Evolutionary conservation across 257 asterid genomes (phyloP).

Genomic region (Linaria vulgaris): DNA sequence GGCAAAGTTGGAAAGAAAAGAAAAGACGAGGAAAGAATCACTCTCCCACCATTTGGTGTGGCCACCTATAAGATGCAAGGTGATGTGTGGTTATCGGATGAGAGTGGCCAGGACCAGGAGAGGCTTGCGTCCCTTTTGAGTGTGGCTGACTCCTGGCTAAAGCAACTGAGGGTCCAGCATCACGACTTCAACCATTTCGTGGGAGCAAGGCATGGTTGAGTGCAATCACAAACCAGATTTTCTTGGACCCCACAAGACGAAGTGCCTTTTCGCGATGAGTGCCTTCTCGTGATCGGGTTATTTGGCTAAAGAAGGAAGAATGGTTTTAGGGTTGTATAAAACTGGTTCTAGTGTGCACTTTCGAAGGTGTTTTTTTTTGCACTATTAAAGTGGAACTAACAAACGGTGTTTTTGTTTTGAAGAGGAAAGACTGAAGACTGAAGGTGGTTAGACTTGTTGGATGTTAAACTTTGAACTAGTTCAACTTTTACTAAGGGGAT

Average conservation of each 20-base stretch:
- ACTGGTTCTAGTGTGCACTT: conserved; percentile 15
- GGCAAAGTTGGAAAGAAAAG: conserved; percentile 31
- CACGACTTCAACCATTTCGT: conserved; percentile 91
- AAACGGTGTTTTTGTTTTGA: background rate
- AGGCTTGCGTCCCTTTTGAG: conserved; percentile 61
- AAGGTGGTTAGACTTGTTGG: conserved; percentile 12
- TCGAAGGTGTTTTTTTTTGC: conserved; percentile 17
- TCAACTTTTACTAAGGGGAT: conserved; percentile 2
- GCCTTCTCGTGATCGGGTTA: conserved; percentile 9
- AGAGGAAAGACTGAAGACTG: conserved; percentile 19
- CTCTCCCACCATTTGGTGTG: conserved; percentile 77
- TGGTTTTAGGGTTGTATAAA: conserved; percentile 26
- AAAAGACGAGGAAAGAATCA: conserved; percentile 33
- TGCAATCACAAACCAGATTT: background rate
- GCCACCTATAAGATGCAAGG: conserved; percentile 71
- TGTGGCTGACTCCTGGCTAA: conserved; percentile 93
- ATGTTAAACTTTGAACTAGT: conserved; percentile 28
- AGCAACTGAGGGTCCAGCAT: conserved; percentile 87
- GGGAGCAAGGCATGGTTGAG: conserved; percentile 59
- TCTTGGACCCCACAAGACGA: conserved; percentile 29
- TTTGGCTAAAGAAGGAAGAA: conserved; percentile 12
- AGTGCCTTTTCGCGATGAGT: conserved; percentile 22
- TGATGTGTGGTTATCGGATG: conserved; percentile 58
- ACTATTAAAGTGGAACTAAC: too few relatives aligned
- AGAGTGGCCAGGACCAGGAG: conserved; percentile 45